Base-by-base conservation (phyloP, 202 grass and related monocot genomes). In the Sporobolus alterniflorus region DNA sequence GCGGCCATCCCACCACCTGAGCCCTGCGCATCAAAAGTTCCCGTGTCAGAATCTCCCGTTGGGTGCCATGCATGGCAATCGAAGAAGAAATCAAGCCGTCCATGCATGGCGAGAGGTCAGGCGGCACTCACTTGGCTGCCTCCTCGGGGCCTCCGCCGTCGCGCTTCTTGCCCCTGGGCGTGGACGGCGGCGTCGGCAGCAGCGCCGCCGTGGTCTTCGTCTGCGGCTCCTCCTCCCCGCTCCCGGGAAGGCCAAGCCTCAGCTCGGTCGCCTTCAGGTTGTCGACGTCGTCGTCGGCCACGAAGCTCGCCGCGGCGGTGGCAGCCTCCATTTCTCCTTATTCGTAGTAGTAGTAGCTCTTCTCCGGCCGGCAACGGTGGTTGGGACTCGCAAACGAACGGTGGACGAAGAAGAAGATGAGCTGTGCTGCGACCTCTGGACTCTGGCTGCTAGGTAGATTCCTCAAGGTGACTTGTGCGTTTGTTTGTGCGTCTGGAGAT, bases 1-100 rank as follows among this genome's bases (percentile, higher is more conserved):
- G 95, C 51, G 95, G 95, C 95, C 95, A 98, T 0, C 95, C 95
- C n/a, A 98, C 92, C 4, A 98, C 86, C 88, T 91, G 95, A 24
- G 88, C 95, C 87, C 93, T 95, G 87, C 83, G 75, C 31, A 3
- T 32, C 39, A 15, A 15, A 1, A 10, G 5, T 2, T 8, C 1
- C 3, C 4, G 0, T 13, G 21, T 55, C 52, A 55, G 52, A 55
- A 55, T 77, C 87, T 80, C 36, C n/a, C n/a, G n/a, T n/a, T n/a
- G n/a, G n/a, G n/a, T n/a, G 36, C 36, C 36, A 39, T 39, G 6
- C 36, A 39, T 8, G 36, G 36, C 36, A 39, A n/a, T n/a, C 36
- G 36, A n/a, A n/a, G n/a, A n/a, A n/a, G n/a, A n/a, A n/a, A 8
- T 39, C 36, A 39, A 39, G 36, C 36, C 36, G 4, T 39, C 36